Evolutionary conservation across 2,329 filamentous ascomycete genomes (phyloP).

Genomic region (Colletotrichum eleusines): DNA sequence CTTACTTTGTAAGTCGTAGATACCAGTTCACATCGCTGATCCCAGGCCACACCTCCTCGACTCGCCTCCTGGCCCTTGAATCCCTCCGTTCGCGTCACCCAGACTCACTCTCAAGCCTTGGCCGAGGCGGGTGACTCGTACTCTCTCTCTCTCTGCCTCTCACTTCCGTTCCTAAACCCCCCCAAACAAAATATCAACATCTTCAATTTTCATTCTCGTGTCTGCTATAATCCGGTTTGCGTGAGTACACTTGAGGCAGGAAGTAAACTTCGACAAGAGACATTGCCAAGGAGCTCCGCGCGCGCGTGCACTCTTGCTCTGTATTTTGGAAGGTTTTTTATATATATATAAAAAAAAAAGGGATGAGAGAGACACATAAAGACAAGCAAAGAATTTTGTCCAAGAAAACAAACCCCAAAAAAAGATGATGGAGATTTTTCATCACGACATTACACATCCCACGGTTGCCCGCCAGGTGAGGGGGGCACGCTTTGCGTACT

Average conservation of each 20-base stretch:
- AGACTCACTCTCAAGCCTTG: not conserved
- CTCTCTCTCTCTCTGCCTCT: too few relatives aligned
- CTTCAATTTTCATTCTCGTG: not conserved
- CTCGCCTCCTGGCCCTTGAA: not conserved
- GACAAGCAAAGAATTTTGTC: too few relatives aligned
- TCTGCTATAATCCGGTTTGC: not conserved
- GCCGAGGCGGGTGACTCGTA: constrained; percentile 1
- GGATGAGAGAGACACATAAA: not conserved
- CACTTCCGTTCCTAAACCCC: not conserved
- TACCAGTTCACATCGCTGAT: constrained; percentile 21
- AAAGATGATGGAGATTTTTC: constrained; percentile 15
- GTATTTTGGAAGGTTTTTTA: not conserved
- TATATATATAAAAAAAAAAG: not conserved
- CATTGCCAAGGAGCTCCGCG: constrained; percentile 6
- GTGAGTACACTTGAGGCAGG: not conserved
- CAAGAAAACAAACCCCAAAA: not conserved
- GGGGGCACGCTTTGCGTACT: too few relatives aligned
- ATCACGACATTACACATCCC: constrained; percentile 31
- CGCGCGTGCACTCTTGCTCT: not conserved
- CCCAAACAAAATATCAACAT: not conserved
- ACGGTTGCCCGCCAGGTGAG: constrained; percentile 38
- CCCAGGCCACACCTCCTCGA: not conserved
- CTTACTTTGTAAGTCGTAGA: not conserved
- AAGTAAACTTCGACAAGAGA: not conserved
- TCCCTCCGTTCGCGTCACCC: constrained; percentile 11